A percentile compares a stretch with the other conserved stretches of the same genome.
phyloP scores from a whole-genome alignment of 768 basidiomycete genomes.

The Pleurotus djamor region DNA sequence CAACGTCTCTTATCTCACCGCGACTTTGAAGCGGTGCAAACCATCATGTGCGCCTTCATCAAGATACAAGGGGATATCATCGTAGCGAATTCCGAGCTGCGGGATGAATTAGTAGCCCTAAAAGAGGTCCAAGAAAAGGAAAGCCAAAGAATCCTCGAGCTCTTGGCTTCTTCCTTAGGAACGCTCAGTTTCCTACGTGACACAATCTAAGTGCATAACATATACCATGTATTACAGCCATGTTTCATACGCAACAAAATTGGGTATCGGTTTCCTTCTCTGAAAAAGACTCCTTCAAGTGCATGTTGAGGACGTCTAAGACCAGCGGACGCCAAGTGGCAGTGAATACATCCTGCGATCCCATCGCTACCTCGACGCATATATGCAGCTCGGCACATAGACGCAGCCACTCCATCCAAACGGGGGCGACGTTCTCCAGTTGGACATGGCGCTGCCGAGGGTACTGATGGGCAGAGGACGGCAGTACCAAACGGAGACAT shows the following conservation, averaged over 20 bases:
- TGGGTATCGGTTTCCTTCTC: too few relatives aligned
- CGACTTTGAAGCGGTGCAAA: constrained; percentile 96
- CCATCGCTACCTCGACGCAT: neutral
- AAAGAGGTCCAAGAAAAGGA: constrained; percentile 70
- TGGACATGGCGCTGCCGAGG: neutral
- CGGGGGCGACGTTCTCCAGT: neutral
- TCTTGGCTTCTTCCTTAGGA: constrained; percentile 72
- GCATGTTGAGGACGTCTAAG: neutral
- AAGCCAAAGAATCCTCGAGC: constrained; percentile 72
- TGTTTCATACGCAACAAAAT: too few relatives aligned
- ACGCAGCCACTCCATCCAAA: neutral
- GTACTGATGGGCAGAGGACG: neutral
- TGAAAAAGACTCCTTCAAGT: neutral
- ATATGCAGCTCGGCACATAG: neutral
- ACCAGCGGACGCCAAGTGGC: neutral
- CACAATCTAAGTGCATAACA: constrained; percentile 24
- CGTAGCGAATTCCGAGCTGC: constrained; percentile 67
- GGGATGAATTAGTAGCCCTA: constrained; percentile 53
- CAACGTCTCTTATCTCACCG: constrained; percentile 72
- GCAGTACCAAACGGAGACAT: neutral
- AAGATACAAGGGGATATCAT: constrained; percentile 83
- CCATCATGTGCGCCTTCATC: constrained; percentile 82
- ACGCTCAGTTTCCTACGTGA: constrained; percentile 77
- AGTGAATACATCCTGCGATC: neutral
- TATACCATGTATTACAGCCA: too few relatives aligned